Evolutionary conservation across 176 grass and related monocot genomes (phyloP).

Genomic region (Bromus sterilis): DNA sequence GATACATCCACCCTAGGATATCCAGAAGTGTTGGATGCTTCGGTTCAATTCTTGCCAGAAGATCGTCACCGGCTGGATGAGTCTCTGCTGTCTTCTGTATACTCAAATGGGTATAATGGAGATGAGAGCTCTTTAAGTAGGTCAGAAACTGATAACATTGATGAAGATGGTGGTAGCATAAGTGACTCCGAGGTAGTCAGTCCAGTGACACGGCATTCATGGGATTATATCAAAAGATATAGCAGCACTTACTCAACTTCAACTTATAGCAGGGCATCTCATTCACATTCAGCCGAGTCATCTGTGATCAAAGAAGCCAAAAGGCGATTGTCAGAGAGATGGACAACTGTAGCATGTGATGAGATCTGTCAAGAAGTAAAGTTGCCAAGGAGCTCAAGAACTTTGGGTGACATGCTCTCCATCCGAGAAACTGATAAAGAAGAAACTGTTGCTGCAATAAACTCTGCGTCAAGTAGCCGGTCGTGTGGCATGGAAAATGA

Average conservation of each 20-base stretch:
- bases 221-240: slow-evolving; percentile 60
- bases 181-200: slow-evolving; percentile 58
- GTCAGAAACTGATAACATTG: slow-evolving; percentile 75
- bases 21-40: slow-evolving; percentile 1
- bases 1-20: slow-evolving; percentile 19
- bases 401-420: slow-evolving; percentile 90
- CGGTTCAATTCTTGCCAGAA: slow-evolving; percentile 9
- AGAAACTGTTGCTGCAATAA: neutral
- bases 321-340: slow-evolving; percentile 85
- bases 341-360: slow-evolving; percentile 58
- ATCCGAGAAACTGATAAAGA: slow-evolving; percentile 59
- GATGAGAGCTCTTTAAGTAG: slow-evolving; percentile 82
- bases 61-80: slow-evolving; percentile 57
- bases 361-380: slow-evolving; percentile 42
- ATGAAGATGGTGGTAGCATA: slow-evolving; percentile 52
- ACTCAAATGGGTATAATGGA: slow-evolving; percentile 86
- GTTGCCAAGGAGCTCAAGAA: slow-evolving; percentile 73
- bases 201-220: slow-evolving; percentile 61
- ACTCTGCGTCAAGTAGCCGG: slow-evolving; percentile 5
- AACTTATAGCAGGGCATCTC: slow-evolving; percentile 44
- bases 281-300: slow-evolving; percentile 71
- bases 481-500: slow-evolving; percentile 21
- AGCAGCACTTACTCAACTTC: slow-evolving; percentile 52
- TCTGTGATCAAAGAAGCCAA: slow-evolving; percentile 82
- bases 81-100: slow-evolving; percentile 79